phyloP scores from a whole-genome alignment of 768 basidiomycete species.

The Tulasnella sp. region DNA sequence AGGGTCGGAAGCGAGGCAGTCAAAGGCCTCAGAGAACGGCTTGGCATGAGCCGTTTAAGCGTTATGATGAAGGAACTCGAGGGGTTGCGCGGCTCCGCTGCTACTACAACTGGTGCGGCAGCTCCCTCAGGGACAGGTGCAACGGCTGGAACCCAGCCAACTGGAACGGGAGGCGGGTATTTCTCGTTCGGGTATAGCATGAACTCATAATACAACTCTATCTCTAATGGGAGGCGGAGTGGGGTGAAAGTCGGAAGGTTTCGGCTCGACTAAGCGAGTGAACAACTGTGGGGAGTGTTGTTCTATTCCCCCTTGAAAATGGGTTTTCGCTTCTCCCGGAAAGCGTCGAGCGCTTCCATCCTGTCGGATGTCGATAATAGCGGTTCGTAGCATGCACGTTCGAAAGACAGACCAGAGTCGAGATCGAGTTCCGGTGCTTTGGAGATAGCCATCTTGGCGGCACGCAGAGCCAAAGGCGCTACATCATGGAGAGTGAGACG shows the following conservation, averaged over 20 bases:
- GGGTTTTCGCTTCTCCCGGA: conserved; percentile 73
- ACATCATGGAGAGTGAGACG: not conserved
- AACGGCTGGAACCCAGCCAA: not conserved
- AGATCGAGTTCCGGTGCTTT: conserved; percentile 69
- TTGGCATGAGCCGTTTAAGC: conserved; percentile 63
- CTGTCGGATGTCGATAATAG: conserved; percentile 70
- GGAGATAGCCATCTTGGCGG: conserved; percentile 79
- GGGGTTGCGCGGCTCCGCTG: conserved; percentile 39
- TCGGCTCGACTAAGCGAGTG: not conserved
- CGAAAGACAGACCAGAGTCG: conserved; percentile 90
- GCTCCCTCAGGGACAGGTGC: not conserved
- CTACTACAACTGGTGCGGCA: not conserved
- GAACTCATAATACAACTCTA: not conserved
- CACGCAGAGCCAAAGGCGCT: conserved; percentile 83
- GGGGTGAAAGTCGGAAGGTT: not conserved
- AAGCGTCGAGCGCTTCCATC: conserved; percentile 74
- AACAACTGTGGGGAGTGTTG: not conserved
- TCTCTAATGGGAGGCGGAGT: not conserved
- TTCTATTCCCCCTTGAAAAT: conserved; percentile 69
- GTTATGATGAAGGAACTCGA: conserved; percentile 86
- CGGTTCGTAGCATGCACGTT: conserved; percentile 74
- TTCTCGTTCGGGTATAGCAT: not conserved
- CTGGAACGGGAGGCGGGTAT: conserved; percentile 1
- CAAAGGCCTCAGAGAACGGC: conserved; percentile 49
- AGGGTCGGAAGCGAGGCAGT: conserved; percentile 32